Conservation (phyloP, 2,329 filamentous ascomycete species). For the Stagonosporopsis chrysanthemi region DNA sequence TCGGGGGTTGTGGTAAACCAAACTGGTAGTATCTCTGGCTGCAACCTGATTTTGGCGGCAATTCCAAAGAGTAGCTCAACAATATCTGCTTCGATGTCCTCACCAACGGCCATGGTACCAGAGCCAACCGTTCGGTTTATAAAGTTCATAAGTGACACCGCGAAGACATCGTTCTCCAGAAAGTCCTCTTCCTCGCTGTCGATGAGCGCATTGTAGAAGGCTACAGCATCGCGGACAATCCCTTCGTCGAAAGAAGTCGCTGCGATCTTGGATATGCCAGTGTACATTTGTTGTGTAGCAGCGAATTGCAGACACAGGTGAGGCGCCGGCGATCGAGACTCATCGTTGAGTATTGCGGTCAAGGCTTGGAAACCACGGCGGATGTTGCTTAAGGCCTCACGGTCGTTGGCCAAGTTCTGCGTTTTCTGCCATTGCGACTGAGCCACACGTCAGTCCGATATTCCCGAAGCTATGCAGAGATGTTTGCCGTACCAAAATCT, state of each 20-base stretch:
- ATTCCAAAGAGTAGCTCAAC: conserved; percentile 96
- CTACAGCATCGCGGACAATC: conserved; percentile 83
- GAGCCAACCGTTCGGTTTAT: conserved; percentile 79
- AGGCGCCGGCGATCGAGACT: conserved; percentile 84
- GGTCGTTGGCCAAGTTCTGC: conserved; percentile 59
- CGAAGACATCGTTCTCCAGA: conserved; percentile 84
- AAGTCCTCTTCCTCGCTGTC: conserved; percentile 98
- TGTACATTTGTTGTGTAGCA: conserved; percentile 85
- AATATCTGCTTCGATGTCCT: conserved; percentile 85
- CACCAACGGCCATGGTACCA: conserved; percentile 74
- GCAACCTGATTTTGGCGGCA: conserved; percentile 91
- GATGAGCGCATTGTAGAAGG: conserved; percentile 88
- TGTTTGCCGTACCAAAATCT: conserved; percentile 57
- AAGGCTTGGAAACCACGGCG: conserved; percentile 63
- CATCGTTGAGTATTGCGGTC: conserved; percentile 79
- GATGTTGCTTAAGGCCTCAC: conserved; percentile 59
- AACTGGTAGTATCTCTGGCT: conserved; percentile 83
- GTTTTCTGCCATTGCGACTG: conserved; percentile 69
- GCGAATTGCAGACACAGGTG: conserved; percentile 92
- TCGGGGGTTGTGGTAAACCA: conserved; percentile 74
- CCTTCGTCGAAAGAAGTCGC: conserved; percentile 83
- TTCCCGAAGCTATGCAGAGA: neutral
- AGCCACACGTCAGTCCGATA: conserved; percentile 20
- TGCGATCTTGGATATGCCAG: conserved; percentile 87
- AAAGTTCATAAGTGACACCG: conserved; percentile 85